These are phyloP conservation scores for Pluteus cervinus DNA, from an alignment of 768 basidiomycete genomes.

Conservation along the genomic window DNA sequence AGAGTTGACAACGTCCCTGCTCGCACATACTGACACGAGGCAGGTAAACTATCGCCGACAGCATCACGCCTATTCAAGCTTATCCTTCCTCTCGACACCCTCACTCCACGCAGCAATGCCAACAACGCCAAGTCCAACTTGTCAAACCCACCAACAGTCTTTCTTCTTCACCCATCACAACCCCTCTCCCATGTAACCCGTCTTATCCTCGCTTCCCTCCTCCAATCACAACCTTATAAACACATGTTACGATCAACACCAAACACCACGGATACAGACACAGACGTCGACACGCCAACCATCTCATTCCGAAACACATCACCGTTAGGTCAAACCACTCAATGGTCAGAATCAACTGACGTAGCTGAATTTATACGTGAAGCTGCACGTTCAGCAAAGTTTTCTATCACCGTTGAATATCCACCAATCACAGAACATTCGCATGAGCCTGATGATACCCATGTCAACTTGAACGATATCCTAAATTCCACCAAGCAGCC, in stretches of 20 bases:
- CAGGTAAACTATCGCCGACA: constrained; percentile 58
- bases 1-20: too few species aligned
- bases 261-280: too few species aligned
- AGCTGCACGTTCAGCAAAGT: constrained; percentile 47
- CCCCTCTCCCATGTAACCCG: constrained; percentile 59
- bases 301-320: constrained; percentile 42
- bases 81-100: constrained; percentile 41
- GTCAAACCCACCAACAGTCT: constrained; percentile 47
- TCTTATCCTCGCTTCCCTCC: constrained; percentile 44
- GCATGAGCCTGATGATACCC: background rate
- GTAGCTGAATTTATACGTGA: constrained; percentile 62
- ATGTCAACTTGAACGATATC: background rate
- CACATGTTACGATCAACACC: too few species aligned
- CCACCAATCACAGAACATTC: constrained; percentile 7
- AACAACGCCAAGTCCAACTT: constrained; percentile 5
- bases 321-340: constrained; percentile 25
- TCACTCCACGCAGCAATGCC: constrained; percentile 14
- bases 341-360: constrained; percentile 62
- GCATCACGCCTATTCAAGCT: constrained; percentile 63
- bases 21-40: too few species aligned
- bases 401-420: constrained; percentile 40
- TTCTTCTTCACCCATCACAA: constrained; percentile 64
- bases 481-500: background rate
- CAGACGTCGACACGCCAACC: too few species aligned
- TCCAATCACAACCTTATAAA: too few species aligned